Conservation (phyloP, 495 filamentous ascomycete genomes). For the Amorphotheca resinae region DNA sequence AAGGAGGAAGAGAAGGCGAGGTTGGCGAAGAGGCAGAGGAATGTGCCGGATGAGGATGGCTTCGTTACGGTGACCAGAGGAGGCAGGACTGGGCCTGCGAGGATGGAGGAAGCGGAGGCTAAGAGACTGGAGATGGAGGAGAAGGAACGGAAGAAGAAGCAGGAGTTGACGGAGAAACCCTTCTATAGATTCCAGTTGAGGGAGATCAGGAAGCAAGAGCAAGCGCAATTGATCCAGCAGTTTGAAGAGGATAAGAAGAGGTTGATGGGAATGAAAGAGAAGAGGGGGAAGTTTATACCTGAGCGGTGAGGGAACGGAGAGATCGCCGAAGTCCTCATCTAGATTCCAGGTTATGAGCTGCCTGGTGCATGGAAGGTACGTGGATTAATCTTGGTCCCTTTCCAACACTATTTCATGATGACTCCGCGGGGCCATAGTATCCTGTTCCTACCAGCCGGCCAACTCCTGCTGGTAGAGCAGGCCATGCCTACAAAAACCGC, state of each 20-base stretch:
- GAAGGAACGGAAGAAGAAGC: constrained; percentile 49
- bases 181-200: constrained; percentile 93
- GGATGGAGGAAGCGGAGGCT: constrained; percentile 61
- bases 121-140: constrained; percentile 63
- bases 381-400: neutral
- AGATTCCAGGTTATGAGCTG: neutral
- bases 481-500: constrained; percentile 24
- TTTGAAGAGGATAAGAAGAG: constrained; percentile 56
- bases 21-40: constrained; percentile 47
- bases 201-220: constrained; percentile 76
- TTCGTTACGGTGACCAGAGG: constrained; percentile 86
- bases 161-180: constrained; percentile 42
- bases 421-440: constrained; percentile 25
- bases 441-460: constrained; percentile 4
- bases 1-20: constrained; percentile 54
- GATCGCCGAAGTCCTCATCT: neutral
- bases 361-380: no score
- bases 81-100: constrained; percentile 57
- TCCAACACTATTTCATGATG: constrained; percentile 13
- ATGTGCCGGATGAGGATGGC: constrained; percentile 84
- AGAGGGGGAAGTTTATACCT: constrained; percentile 43
- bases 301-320: constrained; percentile 25
- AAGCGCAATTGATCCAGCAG: constrained; percentile 49
- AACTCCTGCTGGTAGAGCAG: constrained; percentile 9
- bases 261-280: constrained; percentile 46